Evolutionary conservation across 768 basidiomycete species (phyloP), one percentile per base, ranked within the genome.

Genomic region (Dioszegia aurantiaca): DNA sequence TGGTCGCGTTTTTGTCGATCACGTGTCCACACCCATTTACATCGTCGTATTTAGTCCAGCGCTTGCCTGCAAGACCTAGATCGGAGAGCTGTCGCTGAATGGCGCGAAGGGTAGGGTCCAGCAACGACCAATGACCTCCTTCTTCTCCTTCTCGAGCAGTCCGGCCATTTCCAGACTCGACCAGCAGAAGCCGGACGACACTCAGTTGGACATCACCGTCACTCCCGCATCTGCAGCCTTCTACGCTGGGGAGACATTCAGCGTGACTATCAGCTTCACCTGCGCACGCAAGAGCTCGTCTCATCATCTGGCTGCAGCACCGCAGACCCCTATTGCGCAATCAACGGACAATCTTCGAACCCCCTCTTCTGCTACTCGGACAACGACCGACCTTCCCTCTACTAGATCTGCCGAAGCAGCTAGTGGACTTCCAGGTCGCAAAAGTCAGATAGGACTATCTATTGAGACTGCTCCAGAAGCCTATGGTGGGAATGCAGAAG

Each of bases 191-290:
- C 37, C 56, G 16, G 66, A 68, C 26, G 70, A 72, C 33, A 64
- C 71, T 14, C 69, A 70, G 49, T 56, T 79, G n/a, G 62, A 69
- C 56, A 61, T 80, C 21, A 75, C 73, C 6, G 73, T 80, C 51
- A 74, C 70, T 0, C 93, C 93, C 1, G 81, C 87, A 0, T 87
- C 91, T 61, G 87, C 89, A 0, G 89, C 90, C 0, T 97, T 87
- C 78, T 97, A 93, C 74, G 90, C 93, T 0, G 93, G 93, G 56
- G 93, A 97, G 77, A 80, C 83, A 0, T 90, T 94, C 77, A 80
- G 85, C 2, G 89, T 89, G 12, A 87, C 85, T 3, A 85, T 97
- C 64, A 87, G 88, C 0, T 90, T 95, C 76, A 86, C 87, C 48
- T 95, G 94, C 73, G 86, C 85, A 3, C 84, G 84, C 41, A 31